Evolutionary conservation across 305 asterid genomes (phyloP), one percentile per base, ranked within the genome.

Genomic region (Caryopteris hybrid): DNA sequence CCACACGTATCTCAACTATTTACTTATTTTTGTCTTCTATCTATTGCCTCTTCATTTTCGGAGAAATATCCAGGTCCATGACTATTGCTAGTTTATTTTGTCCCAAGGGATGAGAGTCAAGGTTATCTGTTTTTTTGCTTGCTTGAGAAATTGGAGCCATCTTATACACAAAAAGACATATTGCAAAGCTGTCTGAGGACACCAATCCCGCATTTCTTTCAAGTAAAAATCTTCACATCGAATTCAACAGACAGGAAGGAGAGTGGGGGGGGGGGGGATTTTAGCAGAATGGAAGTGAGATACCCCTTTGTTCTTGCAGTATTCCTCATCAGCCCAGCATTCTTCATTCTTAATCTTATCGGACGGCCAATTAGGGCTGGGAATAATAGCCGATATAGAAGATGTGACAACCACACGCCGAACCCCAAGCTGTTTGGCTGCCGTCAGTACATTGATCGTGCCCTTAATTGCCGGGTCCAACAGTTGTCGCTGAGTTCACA

Each of bases 401-500:
- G 98, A 90, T 0, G 98, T 92, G 59, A 92, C 86, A 23, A 92
- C 97, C 74, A 92, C 95, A 51, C 98, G 95, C 78, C 80, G 76
- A 57, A 90, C 93, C 41, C 96, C 97, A 2, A 78, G 76, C 78
- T 85, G 84, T 58, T 90, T 92, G 7, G 98, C 90, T 6, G 96
- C 98, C 72, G 86, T 92, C 73, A 92, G 88, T 10, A 92, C 98
- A 75, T 92, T 90, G 43, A 79, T 75, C 20, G 97, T 92, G 65
- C 98, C 98, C 63, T 86, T 81, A 52, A 86, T 55, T 18, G 98
- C 97, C 56, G 98, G 98, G n/a, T 85, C 94, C 84, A 90, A 68
- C 36, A 92, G 81, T 60, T 82, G 69, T 46, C 76, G 69, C 96
- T 91, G 25, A 60, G 16, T 42, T 52, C 71, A 74, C 47, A 31